These are phyloP conservation scores for Clitopilus hobsonii DNA, from an alignment of 768 basidiomycete genomes.

Conservation along the genomic window DNA sequence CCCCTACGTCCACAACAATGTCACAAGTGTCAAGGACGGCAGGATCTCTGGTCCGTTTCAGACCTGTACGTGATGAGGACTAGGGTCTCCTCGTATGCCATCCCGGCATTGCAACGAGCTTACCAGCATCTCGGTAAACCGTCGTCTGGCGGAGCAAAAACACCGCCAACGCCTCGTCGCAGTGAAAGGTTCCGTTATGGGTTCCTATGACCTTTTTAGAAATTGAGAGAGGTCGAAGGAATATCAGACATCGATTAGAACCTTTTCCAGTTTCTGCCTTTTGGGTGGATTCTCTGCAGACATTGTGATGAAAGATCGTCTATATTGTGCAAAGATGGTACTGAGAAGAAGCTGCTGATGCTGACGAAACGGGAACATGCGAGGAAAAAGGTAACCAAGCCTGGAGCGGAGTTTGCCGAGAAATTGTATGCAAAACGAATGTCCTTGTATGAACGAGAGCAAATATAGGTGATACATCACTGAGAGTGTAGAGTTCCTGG, in stretches of 20 bases:
- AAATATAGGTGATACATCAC: background rate
- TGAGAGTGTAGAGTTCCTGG: constrained; percentile 1
- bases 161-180: constrained; percentile 94
- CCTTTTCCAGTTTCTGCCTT: constrained; percentile 37
- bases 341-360: background rate
- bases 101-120: background rate
- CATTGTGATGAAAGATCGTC: constrained; percentile 11
- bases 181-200: constrained; percentile 94
- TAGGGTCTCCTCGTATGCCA: background rate
- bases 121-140: constrained; percentile 73
- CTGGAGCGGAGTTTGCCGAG: background rate
- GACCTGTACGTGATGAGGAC: constrained; percentile 29
- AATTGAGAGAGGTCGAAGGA: background rate
- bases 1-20: constrained; percentile 96
- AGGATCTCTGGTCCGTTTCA: constrained; percentile 75
- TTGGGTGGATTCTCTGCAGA: constrained; percentile 23
- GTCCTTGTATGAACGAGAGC: background rate
- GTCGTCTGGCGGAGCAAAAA: constrained; percentile 79
- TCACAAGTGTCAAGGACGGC: constrained; percentile 72
- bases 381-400: background rate
- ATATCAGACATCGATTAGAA: background rate
- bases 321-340: background rate
- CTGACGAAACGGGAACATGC: background rate
- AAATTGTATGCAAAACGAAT: background rate
- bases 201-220: constrained; percentile 77